Conservation (phyloP, 108 stramenopile genomes). For the Seminavis robusta region DNA sequence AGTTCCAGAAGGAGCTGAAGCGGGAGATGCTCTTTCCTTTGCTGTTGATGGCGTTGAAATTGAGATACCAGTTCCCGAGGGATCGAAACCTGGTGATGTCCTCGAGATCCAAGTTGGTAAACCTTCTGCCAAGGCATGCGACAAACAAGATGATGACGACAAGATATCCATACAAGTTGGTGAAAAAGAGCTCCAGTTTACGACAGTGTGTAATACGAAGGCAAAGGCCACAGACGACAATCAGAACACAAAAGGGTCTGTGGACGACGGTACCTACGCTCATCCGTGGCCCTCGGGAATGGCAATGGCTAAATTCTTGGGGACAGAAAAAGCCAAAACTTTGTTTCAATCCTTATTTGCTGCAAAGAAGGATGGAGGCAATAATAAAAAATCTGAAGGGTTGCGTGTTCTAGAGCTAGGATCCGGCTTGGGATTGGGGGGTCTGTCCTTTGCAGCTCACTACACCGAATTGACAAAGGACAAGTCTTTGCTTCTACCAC, state of each 20-base stretch:
- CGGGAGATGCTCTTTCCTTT: slow-evolving; percentile 65
- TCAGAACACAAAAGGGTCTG: background rate
- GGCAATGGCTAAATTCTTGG: slow-evolving; percentile 26
- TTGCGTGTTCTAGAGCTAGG: slow-evolving; percentile 73
- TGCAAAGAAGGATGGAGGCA: background rate
- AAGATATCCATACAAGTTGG: no score
- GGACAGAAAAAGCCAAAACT: no score
- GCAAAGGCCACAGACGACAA: background rate
- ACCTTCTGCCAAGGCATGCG: background rate
- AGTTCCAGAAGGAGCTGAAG: slow-evolving; percentile 54
- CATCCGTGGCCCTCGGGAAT: slow-evolving; percentile 44
- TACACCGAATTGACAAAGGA: background rate
- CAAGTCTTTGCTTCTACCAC: background rate
- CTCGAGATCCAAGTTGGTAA: slow-evolving; percentile 57
- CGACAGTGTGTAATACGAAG: background rate
- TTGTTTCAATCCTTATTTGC: no score
- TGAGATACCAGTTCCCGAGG: slow-evolving; percentile 51
- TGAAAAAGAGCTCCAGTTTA: background rate
- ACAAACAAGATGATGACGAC: slow-evolving; percentile 6
- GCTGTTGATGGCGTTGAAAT: slow-evolving; percentile 39
- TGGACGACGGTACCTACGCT: slow-evolving; percentile 32
- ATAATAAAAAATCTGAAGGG: no score
- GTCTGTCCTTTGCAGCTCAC: slow-evolving; percentile 46
- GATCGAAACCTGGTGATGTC: slow-evolving; percentile 52
- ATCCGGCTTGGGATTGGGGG: slow-evolving; percentile 57